Percentiles rank a stretch among this genome's conserved stretches.
Evolutionary conservation across 768 basidiomycete genomes (phyloP).

Genomic region (Paxillus involutus): DNA sequence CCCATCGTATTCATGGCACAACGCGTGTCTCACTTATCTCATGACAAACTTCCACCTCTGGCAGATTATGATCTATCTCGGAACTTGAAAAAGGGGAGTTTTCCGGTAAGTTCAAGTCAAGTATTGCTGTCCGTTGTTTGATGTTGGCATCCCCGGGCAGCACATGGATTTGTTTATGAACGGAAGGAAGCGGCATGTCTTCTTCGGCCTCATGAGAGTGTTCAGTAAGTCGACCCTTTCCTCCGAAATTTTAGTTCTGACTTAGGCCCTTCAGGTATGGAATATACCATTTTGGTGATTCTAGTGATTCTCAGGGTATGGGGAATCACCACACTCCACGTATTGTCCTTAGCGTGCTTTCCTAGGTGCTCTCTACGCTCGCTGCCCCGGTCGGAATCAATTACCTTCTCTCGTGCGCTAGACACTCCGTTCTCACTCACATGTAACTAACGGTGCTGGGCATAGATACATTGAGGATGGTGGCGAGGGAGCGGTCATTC

Average conservation of each 20-base stretch:
- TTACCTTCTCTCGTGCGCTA: constrained; percentile 27
- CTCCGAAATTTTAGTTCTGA: neutral
- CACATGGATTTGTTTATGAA: constrained; percentile 25
- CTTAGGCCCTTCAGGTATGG: neutral
- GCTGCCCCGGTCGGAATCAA: constrained; percentile 32
- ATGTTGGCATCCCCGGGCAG: constrained; percentile 12
- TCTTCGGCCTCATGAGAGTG: constrained; percentile 14
- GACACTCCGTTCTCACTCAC: neutral
- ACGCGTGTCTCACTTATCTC: constrained; percentile 42
- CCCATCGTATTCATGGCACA: constrained; percentile 44
- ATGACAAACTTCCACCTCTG: constrained; percentile 44
- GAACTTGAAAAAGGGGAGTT: constrained; percentile 33
- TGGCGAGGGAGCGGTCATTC: constrained; percentile 46
- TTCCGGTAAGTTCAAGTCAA: constrained; percentile 25
- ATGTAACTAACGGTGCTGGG: neutral
- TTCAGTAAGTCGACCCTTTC: constrained; percentile 2
- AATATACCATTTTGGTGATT: constrained; percentile 4
- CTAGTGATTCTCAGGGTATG: constrained; percentile 8
- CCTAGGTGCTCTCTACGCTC: constrained; percentile 21
- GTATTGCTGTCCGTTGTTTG: neutral
- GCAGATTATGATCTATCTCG: constrained; percentile 45
- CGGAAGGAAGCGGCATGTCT: constrained; percentile 8
- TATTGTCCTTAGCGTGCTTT: neutral
- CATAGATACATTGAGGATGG: constrained; percentile 58
- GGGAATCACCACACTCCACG: neutral